phyloP scores from a whole-genome alignment of 495 filamentous ascomycete species.

The Pseudevernia furfuracea region DNA sequence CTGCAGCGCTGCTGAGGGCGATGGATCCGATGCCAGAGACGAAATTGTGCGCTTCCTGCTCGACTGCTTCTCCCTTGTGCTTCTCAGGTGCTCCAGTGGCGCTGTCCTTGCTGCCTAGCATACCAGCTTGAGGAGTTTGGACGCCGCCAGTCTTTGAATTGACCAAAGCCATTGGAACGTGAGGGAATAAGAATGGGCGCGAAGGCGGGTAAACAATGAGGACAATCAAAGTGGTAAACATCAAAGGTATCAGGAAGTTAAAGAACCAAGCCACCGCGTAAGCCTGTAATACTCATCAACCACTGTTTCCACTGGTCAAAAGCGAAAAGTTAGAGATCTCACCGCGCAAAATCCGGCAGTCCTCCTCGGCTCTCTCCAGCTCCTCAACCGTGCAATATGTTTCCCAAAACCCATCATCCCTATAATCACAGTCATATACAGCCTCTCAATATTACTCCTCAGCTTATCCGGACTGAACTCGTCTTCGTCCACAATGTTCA shows the following conservation, averaged over 20 bases:
- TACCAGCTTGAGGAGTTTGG: slow-evolving; percentile 60
- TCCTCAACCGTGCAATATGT: slow-evolving; percentile 68
- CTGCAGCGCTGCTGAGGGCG: slow-evolving; percentile 65
- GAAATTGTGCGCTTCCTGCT: slow-evolving; percentile 77
- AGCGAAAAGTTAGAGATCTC: slow-evolving; percentile 15
- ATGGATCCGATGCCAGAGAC: slow-evolving; percentile 68
- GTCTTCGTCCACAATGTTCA: slow-evolving; percentile 73
- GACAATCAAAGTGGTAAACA: slow-evolving; percentile 49
- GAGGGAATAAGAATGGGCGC: slow-evolving; percentile 64
- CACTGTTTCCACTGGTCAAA: not conserved
- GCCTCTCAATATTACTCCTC: slow-evolving; percentile 67
- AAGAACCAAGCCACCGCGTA: slow-evolving; percentile 71
- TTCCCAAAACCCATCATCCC: slow-evolving; percentile 58
- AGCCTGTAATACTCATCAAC: slow-evolving; percentile 35
- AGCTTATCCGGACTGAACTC: slow-evolving; percentile 84
- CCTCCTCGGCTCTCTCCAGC: slow-evolving; percentile 66
- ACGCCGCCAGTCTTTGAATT: slow-evolving; percentile 54
- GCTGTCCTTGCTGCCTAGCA: slow-evolving; percentile 69
- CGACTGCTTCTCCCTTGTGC: slow-evolving; percentile 78
- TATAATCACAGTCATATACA: slow-evolving; percentile 76
- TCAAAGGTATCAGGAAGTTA: slow-evolving; percentile 61
- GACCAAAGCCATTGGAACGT: slow-evolving; percentile 59
- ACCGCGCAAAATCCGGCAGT: slow-evolving; percentile 62
- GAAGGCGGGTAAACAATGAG: slow-evolving; percentile 61
- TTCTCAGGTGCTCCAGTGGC: slow-evolving; percentile 76